Evolutionary conservation across 306 rosid genomes (phyloP), one percentile per base, ranked within the genome.

Genomic region (Boehmeria nivea): DNA sequence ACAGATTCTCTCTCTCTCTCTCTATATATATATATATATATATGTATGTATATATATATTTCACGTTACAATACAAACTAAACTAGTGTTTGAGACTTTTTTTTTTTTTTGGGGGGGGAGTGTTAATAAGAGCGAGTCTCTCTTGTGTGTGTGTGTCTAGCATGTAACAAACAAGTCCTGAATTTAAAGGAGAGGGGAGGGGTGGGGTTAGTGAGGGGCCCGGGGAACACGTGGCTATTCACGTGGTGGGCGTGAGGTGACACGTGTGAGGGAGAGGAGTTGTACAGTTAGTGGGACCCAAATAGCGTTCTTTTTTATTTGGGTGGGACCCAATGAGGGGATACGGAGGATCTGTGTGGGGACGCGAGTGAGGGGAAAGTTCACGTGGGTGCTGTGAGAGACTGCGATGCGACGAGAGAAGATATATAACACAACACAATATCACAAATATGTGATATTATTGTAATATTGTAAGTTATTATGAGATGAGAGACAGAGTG

Each of bases 271-370:
- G 12, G 19, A 42, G 46, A 52, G 66, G 68, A 63, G 33, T 31
- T 23, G 62, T 42, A 49, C 47, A 49, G 60, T n/a, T 8, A 15
- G 15, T 24, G 25, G 63, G 14, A 61, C 36, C 34, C 21, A 23
- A 25, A 42, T 54, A 60, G 38, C n/a, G n/a, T n/a, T n/a, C n/a
- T n/a, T n/a, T n/a, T n/a, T n/a, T n/a, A n/a, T n/a, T n/a, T n/a
- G 53, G 39, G 45, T 22, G 68, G 86, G 93, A 61, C 73, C 91
- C 83, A 64, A 22, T 13, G 20, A 7, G 36, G 54, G 68, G 97
- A 89, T 89, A 83, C 86, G 80, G 84, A 81, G 87, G 86, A 83
- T 83, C 94, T 67, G 42, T 55, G 84, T 86, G 78, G 97, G 89
- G 78, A 63, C 87, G 62, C 13, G 19, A 52, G 51, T 33, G 6